Evolutionary conservation across 2,329 filamentous ascomycete genomes (phyloP).

Genomic region (Geosmithia flava): DNA sequence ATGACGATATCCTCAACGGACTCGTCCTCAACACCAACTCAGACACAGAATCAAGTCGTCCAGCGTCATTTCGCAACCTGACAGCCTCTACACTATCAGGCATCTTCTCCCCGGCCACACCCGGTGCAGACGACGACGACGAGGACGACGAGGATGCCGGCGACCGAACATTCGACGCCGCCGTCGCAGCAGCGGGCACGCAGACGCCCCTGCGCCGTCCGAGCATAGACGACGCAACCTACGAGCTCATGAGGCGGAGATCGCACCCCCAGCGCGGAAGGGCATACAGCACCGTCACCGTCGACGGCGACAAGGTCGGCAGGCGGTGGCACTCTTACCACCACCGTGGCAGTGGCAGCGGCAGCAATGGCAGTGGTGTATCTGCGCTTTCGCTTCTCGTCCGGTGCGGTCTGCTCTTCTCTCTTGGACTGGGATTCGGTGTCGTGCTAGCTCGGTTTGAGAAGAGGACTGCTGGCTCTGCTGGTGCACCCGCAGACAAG

Average conservation of each 20-base stretch:
- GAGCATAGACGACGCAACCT: conserved; percentile 30
- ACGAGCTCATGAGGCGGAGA: conserved; percentile 28
- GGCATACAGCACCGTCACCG: not conserved
- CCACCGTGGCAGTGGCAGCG: conserved; percentile 9
- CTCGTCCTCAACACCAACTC: conserved; percentile 19
- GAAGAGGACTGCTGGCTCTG: conserved; percentile 16
- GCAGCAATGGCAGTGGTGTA: not conserved
- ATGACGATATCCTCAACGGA: conserved; percentile 2
- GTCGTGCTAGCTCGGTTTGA: conserved; percentile 71
- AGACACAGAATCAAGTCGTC: conserved; percentile 34
- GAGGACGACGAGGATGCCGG: conserved; percentile 31
- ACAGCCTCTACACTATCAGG: conserved; percentile 83
- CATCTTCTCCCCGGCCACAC: conserved; percentile 66
- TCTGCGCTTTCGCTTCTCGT: conserved; percentile 36
- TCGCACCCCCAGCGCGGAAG: conserved; percentile 17
- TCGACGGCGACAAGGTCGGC: not conserved
- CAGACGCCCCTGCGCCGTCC: conserved; percentile 47
- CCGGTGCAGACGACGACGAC: conserved; percentile 31
- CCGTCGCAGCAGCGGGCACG: conserved; percentile 69
- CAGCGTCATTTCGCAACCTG: conserved; percentile 71
- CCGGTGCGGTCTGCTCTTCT: conserved; percentile 56
- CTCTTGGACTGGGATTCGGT: conserved; percentile 73
- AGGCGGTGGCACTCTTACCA: conserved; percentile 19
- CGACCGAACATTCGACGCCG: conserved; percentile 15
- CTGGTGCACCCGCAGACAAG: conserved; percentile 24